A percentile compares a stretch with the other conserved stretches of the same genome.
Conservation (phyloP, 495 filamentous ascomycete species). For the Aspergillus nidulans region DNA sequence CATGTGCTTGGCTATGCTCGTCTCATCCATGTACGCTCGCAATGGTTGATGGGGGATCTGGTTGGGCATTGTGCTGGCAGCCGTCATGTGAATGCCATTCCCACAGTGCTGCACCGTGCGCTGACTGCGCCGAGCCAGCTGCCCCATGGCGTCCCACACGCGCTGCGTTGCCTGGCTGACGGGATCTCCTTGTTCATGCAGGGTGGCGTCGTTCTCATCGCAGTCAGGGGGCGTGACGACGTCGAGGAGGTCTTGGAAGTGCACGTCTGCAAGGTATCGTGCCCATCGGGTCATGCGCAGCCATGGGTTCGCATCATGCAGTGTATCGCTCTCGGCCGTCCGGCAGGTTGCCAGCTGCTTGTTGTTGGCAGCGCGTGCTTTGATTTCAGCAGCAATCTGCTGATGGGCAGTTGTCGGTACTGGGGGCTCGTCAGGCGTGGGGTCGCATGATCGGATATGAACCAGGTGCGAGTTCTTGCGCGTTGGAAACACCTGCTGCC, state of each 20-base stretch:
- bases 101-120: conserved; percentile 3
- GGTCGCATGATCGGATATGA: conserved; percentile 1
- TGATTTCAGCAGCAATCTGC: not conserved
- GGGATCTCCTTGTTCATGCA: no score
- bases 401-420: not conserved
- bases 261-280: not conserved
- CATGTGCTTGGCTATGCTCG: conserved; percentile 5
- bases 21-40: conserved; percentile 10
- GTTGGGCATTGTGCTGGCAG: not conserved
- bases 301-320: conserved; percentile 10
- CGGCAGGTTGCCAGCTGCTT: conserved; percentile 1
- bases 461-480: not conserved
- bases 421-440: not conserved
- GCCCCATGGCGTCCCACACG: conserved; percentile 2
- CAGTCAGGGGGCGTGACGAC: not conserved
- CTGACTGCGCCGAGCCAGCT: conserved; percentile 8
- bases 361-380: not conserved
- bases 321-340: not conserved
- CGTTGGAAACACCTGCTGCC: not conserved
- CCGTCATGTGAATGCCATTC: not conserved
- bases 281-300: conserved; percentile 11
- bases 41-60: conserved; percentile 6
- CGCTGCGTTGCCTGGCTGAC: not conserved
- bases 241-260: not conserved
- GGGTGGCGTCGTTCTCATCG: no score